Base-by-base conservation (phyloP, 2,329 filamentous ascomycete genomes). In the Graphilbum fragrans region DNA sequence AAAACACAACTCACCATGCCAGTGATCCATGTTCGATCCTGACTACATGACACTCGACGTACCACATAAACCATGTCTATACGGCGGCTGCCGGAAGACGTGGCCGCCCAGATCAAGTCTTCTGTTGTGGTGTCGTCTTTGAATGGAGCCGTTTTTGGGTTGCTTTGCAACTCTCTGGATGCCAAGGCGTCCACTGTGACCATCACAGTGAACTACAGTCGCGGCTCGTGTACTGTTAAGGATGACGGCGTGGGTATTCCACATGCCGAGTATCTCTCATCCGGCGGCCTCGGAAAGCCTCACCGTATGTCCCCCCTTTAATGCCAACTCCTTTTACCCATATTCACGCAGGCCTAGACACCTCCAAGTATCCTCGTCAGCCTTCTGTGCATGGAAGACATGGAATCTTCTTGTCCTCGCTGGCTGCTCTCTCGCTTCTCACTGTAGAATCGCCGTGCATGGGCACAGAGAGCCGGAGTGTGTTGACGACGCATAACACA, bases 111-210 rank as follows among this genome's bases (percentile, higher is more conserved):
- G 57, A 81, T 98, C 62, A 84, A 81, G 55, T 94, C 90, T 1
- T 93, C 90, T 0, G 77, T 77, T n/a, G 68, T 73, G 42, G 81
- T 96, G 50, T 82, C 78, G 2, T 82, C 78, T 35, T 66, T 96
- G 25, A 81, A 80, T 50, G 72, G 65, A 21, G 86, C 84, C 5
- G 65, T 85, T 14, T 65, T 77, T 42, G 84, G 82, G 36, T 69
- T 96, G 10, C 52, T 93, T 21, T 77, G 82, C 56, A 98, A 98
- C 57, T 77, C 86, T 1, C 67, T 98, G 12, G 92, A 98, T 64
- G 86, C 87, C 4, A 64, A 65, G 36, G 80, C 88, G 16, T 70
- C 67, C 27, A 82, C 70, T 42, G 62, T 95, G 47, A 74, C 74
- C 41, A 66, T 94, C 41, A 72, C 69, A 1, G 65, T 94, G 19